A percentile compares a stretch with the other conserved stretches of the same genome.
Conservation (phyloP, 345 rosid genomes). For the Citrus reticulata region DNA sequence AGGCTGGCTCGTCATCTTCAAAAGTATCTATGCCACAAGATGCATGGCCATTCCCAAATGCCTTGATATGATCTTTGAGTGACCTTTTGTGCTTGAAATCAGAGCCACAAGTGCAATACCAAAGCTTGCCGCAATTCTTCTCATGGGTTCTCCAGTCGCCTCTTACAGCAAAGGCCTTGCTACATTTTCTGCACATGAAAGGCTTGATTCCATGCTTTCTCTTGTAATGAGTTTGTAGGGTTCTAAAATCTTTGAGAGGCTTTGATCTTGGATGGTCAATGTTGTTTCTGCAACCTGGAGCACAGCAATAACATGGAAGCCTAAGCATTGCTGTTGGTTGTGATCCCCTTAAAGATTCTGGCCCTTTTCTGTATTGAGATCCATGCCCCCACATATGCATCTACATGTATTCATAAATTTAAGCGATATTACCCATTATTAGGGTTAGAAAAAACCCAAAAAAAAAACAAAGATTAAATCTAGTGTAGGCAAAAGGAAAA, state of each 20-base stretch:
- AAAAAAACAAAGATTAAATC: neutral
- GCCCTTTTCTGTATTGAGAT: slow-evolving; percentile 93
- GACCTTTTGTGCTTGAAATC: slow-evolving; percentile 98
- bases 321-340: slow-evolving; percentile 96
- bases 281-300: slow-evolving; percentile 95
- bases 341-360: slow-evolving; percentile 89
- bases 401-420: slow-evolving; percentile 26
- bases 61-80: slow-evolving; percentile 83
- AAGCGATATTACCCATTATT: neutral
- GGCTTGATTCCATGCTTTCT: slow-evolving; percentile 91
- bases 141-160: slow-evolving; percentile 99
- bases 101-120: slow-evolving; percentile 96
- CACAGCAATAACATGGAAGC: slow-evolving; percentile 93
- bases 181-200: slow-evolving; percentile 90
- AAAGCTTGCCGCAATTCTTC: slow-evolving; percentile 95
- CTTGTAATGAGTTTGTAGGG: slow-evolving; percentile 99
- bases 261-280: slow-evolving; percentile 87
- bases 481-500: neutral
- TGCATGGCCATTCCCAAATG: slow-evolving; percentile 82
- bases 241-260: slow-evolving; percentile 90
- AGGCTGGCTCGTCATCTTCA: slow-evolving; percentile 71
- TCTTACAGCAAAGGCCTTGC: slow-evolving; percentile 90
- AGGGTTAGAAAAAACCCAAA: no score
- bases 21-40: slow-evolving; percentile 59
- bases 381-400: slow-evolving; percentile 99